Evolutionary conservation across 495 filamentous ascomycete species (phyloP), one percentile per base, ranked within the genome.

Genomic region (Aspergillus wentii): DNA sequence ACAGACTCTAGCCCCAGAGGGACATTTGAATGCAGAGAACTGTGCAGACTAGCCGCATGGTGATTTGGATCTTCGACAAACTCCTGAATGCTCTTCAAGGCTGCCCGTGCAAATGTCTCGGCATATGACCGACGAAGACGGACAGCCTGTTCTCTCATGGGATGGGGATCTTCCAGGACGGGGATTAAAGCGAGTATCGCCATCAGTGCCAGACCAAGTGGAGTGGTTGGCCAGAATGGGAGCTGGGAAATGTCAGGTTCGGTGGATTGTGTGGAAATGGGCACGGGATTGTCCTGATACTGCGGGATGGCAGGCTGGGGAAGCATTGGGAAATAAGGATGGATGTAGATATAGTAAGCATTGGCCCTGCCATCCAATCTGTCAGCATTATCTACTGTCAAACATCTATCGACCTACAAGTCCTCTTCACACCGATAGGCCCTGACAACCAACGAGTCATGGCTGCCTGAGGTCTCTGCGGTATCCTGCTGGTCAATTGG

Each of bases 321-420:
- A 11, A 78, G 40, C 17, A 75, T 57, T 5, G 74, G 73, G 32
- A 76, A 66, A 44, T 69, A 76, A 15, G 69, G 63, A 41, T 76
- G 72, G 31, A 78, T 70, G 52, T 57, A 76, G 9, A 73, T 62
- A 37, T 76, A 78, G 45, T 76, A 76, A 3, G 71, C 71, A 40
- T 72, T 68, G 35, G 69, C 43, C 35, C 69, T 74, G 35, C 17
- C 18, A 3, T 7, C n/a, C n/a, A 19, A 17, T 23, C 29, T 57
- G 29, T 60, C 51, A 47, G 30, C n/a, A n/a, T n/a, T n/a, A 30
- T 11, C 2, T 21, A 17, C 26, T 30, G 14, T 17, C 6, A 17
- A 3, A 23, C 22, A 22, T 8, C 15, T 28, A 9, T 28, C 17
- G 13, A 30, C 48, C 17, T 50, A 58, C 57, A 61, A 50, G 11